These are phyloP conservation scores for Malbranchea cinnamomea DNA, from an alignment of 2,329 filamentous ascomycete genomes.

Conservation along the genomic window DNA sequence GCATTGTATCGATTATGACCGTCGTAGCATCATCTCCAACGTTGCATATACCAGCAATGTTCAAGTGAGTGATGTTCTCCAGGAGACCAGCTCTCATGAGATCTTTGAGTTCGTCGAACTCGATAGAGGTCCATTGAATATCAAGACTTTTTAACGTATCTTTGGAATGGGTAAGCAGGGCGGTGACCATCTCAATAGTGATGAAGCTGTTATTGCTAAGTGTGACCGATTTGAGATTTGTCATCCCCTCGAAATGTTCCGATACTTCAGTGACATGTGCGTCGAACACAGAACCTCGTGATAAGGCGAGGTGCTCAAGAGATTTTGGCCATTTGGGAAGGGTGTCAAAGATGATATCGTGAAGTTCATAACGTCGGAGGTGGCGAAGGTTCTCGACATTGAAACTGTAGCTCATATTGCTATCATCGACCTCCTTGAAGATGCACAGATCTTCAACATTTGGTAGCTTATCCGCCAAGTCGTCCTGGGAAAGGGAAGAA, in stretches of 20 bases:
- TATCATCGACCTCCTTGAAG: too few relatives aligned
- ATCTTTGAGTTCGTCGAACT: conserved; percentile 7
- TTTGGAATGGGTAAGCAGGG: conserved; percentile 10
- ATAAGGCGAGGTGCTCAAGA: conserved; percentile 18
- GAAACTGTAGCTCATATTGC: too few relatives aligned
- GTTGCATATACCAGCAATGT: conserved; percentile 14
- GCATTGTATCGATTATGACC: conserved; percentile 12
- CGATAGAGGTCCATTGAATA: conserved; percentile 16
- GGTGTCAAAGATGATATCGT: conserved; percentile 12
- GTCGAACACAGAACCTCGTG: not conserved
- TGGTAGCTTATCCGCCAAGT: too few relatives aligned
- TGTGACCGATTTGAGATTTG: conserved; percentile 16
- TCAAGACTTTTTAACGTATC: conserved; percentile 15
- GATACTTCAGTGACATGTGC: too few relatives aligned
- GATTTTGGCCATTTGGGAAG: conserved; percentile 15
- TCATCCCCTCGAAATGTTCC: too few relatives aligned
- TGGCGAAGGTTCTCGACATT: conserved; percentile 4
- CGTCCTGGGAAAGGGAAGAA: too few relatives aligned
- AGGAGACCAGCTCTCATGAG: conserved; percentile 10
- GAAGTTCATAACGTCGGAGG: conserved; percentile 18
- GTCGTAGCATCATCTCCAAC: conserved; percentile 16
- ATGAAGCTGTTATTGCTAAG: too few relatives aligned
- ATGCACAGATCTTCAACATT: too few relatives aligned
- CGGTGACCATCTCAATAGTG: too few relatives aligned
- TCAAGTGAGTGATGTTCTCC: conserved; percentile 16